phyloP scores from a whole-genome alignment of 768 basidiomycete genomes.

The Phylloporus rhodoxanthus region DNA sequence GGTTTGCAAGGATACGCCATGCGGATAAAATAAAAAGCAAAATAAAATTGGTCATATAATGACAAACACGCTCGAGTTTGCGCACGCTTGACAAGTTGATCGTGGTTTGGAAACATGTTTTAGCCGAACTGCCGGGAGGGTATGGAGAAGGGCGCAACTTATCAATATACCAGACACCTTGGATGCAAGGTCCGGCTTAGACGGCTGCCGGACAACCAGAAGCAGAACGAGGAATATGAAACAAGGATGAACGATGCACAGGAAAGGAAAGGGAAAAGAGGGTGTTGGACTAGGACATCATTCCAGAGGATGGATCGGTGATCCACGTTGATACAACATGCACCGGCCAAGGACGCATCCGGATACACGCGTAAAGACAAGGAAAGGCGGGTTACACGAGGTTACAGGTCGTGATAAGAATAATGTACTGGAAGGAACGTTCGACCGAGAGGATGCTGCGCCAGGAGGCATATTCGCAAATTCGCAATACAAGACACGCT shows the following conservation, averaged over 20 bases:
- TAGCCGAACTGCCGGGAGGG: conserved; percentile 9
- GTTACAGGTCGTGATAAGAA: not conserved
- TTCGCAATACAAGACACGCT: not conserved
- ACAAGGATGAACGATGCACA: conserved; percentile 1
- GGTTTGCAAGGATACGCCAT: not conserved
- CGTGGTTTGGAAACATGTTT: conserved; percentile 5
- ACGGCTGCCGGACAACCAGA: conserved; percentile 2
- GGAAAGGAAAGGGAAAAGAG: not conserved
- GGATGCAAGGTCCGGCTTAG: conserved; percentile 5
- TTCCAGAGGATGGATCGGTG: conserved; percentile 4
- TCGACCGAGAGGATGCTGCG: not conserved
- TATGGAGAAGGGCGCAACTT: not conserved
- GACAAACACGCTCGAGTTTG: not conserved
- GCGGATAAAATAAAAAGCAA: not conserved
- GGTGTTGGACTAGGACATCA: not conserved
- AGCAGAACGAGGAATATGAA: conserved; percentile 1
- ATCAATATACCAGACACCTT: not conserved
- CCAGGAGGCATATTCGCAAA: not conserved
- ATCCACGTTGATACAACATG: conserved; percentile 18
- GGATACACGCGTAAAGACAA: not conserved
- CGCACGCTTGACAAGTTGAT: not conserved
- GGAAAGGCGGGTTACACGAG: not conserved
- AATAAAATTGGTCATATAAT: not conserved
- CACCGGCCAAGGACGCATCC: not conserved
- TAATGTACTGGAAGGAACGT: not conserved